phyloP scores from a whole-genome alignment of 192 early-diverging fungal genomes.

The Spizellomyces sp. region DNA sequence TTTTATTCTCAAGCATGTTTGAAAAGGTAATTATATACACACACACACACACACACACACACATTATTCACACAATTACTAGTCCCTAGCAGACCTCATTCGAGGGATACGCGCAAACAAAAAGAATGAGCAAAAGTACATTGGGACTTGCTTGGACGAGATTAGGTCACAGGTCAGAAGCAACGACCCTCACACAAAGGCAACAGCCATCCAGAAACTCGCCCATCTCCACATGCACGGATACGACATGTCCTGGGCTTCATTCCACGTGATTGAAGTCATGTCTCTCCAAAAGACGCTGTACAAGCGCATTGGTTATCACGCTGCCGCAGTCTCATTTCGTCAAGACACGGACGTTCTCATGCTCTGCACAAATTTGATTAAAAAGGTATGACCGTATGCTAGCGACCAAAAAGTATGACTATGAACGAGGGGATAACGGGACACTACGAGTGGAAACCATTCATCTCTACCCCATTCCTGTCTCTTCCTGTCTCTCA shows the following conservation, averaged over 20 bases:
- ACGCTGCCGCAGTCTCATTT: slow-evolving; percentile 89
- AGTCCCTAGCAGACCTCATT: slow-evolving; percentile 76
- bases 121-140: slow-evolving; percentile 74
- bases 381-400: slow-evolving; percentile 77
- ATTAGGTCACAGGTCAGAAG: slow-evolving; percentile 83
- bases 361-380: slow-evolving; percentile 95
- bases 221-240: slow-evolving; percentile 93
- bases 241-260: slow-evolving; percentile 96
- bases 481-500: no score
- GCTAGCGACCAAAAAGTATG: neutral
- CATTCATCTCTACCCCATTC: no score
- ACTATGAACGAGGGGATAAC: no score
- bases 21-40: no score
- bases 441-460: no score
- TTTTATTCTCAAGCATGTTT: no score
- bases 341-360: slow-evolving; percentile 91
- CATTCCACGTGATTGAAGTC: slow-evolving; percentile 94
- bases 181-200: slow-evolving; percentile 86
- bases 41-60: no score
- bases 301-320: slow-evolving; percentile 90
- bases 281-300: slow-evolving; percentile 88
- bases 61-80: no score
- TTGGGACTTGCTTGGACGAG: slow-evolving; percentile 83
- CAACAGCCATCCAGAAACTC: slow-evolving; percentile 86
- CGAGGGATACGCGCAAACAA: slow-evolving; percentile 81